Evolutionary conservation across 2,329 filamentous ascomycete species (phyloP), one percentile per base, ranked within the genome.

Genomic region (Aspergillus bombycis): DNA sequence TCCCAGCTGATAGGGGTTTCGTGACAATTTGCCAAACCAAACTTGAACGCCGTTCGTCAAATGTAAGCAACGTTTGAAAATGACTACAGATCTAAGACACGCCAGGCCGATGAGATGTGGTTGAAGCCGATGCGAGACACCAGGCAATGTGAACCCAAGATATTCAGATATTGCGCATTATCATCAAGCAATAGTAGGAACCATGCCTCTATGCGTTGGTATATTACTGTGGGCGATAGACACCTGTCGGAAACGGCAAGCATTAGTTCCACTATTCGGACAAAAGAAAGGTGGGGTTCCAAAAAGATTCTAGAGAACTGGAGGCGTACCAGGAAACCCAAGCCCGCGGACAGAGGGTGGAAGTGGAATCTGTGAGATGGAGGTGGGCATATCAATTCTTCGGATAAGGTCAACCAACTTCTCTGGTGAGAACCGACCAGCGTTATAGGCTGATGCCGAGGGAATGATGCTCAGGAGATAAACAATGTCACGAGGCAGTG

Each of bases 351-450:
- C 71, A 54, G 72, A 70, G 62, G 73, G 75, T 5, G 74, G 74
- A n/a, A 77, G 69, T 32, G 73, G 76, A 48, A 80, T 73, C 62
- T 81, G 79, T 21, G 74, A 71, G 38, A 79, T 74, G 32, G 75
- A 76, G 5, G 87, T 85, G 0, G 91, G 91, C 11, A 95, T 82
- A 28, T 86, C 81, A 8, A 90, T 87, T 60, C 88, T 85, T 36
- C 88, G 86, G 26, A 99, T 82, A 46, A 97, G 82, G 36, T 87
- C 85, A 8, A 95, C 89, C 80, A 97, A 83, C 63, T 86, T 88
- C 38, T 88, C 82, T 0, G 93, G 81, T 66, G 86, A 91, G 70
- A 97, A 90, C 12, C 88, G 85, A 45, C 87, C 86, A 23, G 87
- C 86, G 59, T 89, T 87, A 77, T 96, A 97, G 9, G 87, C 84